Base-by-base conservation (phyloP, 805 yeast genomes). In the Zygotorulaspora danielsina region DNA sequence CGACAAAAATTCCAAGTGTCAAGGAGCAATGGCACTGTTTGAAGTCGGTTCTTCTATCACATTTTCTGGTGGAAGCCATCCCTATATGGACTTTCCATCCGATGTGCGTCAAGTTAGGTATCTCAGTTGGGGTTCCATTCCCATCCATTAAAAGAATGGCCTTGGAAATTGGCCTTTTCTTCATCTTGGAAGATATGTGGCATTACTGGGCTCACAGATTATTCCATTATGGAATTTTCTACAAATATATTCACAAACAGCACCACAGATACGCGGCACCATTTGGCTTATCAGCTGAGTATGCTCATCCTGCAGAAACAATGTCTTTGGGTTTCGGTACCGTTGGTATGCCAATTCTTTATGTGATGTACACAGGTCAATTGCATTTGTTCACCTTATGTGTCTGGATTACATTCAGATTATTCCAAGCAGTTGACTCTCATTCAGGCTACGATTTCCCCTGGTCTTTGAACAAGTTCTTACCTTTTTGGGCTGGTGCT, bases 361-460 rank as follows among this genome's bases (percentile, higher is more conserved):
- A 86, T 73, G 88, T 87, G 49, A 76, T 76, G 62, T 67, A 83
- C 61, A 79, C 93, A 31, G 75, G 80, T 41, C 67, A 81, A 59
- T 73, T 90, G 62, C 98, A 90, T 62, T 68, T 93, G 55, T 81
- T 85, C 69, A 90, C 97, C n/a, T 76, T 89, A 44, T 80, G 86
- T 57, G 49, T 78, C 41, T 90, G 97, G 97, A 83, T 90, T 57
- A 72, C 84, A 6, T 67, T 86, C 54, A 79, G 97, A 66, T 76
- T 90, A 53, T 81, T 84, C 71, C 98, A 90, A 73, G 98, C 98
- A 19, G 90, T 90, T 43, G 98, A 90, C 63, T 83, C 97, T 18
- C 98, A 90, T 66, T 88, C 97, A 9, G 98, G 97, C 43, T 93
- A 90, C 66, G 97, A 90, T 63, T 90, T 90, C 78, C 97, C 98